Percentiles rank a stretch among this genome's conserved stretches.
These are phyloP conservation scores for Eragrostis nindensis DNA, from an alignment of 176 grass and related monocot species.

Conservation along the genomic window DNA sequence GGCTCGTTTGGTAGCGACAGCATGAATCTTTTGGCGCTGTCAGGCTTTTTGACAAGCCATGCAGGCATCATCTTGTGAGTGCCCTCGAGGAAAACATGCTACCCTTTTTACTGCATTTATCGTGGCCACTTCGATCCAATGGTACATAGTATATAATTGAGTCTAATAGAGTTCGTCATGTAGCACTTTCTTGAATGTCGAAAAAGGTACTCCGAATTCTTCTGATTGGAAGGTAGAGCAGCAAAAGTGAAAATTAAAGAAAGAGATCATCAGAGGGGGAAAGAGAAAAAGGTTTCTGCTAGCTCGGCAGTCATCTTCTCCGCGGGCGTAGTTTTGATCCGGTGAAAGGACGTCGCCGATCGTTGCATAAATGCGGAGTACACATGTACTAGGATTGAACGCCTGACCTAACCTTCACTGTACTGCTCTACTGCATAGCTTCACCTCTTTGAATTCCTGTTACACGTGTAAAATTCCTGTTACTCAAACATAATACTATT, in stretches of 20 bases:
- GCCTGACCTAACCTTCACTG: slow-evolving; percentile 38
- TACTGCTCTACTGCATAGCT: not conserved
- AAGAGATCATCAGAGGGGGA: not conserved
- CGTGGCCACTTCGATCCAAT: not conserved
- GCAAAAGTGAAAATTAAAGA: not conserved
- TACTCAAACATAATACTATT: not conserved
- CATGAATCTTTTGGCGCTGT: slow-evolving; percentile 20
- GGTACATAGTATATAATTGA: not conserved
- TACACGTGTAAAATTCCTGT: not conserved
- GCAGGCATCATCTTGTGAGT: slow-evolving; percentile 28
- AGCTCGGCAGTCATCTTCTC: slow-evolving; percentile 38
- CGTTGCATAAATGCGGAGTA: slow-evolving; percentile 27
- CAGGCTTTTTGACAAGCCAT: slow-evolving; percentile 25
- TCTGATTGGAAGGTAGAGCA: slow-evolving; percentile 20
- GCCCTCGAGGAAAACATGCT: slow-evolving; percentile 43
- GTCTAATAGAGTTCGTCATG: not conserved
- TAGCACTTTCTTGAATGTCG: slow-evolving; percentile 17
- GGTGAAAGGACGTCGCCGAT: slow-evolving; percentile 25
- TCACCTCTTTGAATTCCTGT: not conserved
- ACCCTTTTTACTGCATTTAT: not conserved
- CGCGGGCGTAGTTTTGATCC: slow-evolving; percentile 9
- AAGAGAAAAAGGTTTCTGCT: not conserved
- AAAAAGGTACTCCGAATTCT: not conserved
- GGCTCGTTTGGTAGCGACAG: slow-evolving; percentile 22
- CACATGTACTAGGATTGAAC: slow-evolving; percentile 11